Evolutionary conservation across 352 stramenopile genomes (phyloP).

Genomic region (Pythium myriotylum): DNA sequence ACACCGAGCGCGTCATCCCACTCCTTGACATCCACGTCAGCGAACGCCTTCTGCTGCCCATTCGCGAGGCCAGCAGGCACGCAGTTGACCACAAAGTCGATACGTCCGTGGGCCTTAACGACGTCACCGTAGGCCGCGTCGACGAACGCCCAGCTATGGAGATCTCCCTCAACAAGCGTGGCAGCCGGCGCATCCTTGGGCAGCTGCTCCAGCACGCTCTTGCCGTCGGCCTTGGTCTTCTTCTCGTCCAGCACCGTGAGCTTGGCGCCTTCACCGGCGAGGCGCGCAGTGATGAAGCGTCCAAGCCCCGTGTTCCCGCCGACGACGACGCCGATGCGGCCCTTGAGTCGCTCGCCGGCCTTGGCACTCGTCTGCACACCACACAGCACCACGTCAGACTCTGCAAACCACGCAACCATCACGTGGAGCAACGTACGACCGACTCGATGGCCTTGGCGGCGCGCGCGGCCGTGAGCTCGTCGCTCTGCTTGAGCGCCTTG

Average conservation of each 20-base stretch:
- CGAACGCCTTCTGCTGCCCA: constrained; percentile 38
- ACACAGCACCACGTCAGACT: too few species aligned
- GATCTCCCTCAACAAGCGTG: constrained; percentile 48
- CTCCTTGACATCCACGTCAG: constrained; percentile 42
- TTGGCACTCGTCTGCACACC: constrained; percentile 54
- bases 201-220: constrained; percentile 50
- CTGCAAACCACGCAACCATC: too few species aligned
- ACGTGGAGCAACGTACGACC: constrained; percentile 60
- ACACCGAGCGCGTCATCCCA: constrained; percentile 68
- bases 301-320: constrained; percentile 63
- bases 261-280: constrained; percentile 67
- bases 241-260: constrained; percentile 52
- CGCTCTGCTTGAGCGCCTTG: constrained; percentile 61
- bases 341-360: constrained; percentile 54
- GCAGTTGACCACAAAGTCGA: constrained; percentile 81
- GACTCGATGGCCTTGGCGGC: constrained; percentile 62
- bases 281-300: constrained; percentile 57
- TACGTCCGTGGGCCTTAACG: constrained; percentile 50
- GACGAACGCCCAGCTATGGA: constrained; percentile 56
- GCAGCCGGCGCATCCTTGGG: constrained; percentile 26
- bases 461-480: constrained; percentile 56
- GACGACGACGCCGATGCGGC: constrained; percentile 60
- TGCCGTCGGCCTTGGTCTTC: constrained; percentile 25
- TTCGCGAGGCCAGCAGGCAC: constrained; percentile 37
- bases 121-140: constrained; percentile 45